phyloP scores from a whole-genome alignment of 495 filamentous ascomycete species.

The Evansstolkia leycettana region DNA sequence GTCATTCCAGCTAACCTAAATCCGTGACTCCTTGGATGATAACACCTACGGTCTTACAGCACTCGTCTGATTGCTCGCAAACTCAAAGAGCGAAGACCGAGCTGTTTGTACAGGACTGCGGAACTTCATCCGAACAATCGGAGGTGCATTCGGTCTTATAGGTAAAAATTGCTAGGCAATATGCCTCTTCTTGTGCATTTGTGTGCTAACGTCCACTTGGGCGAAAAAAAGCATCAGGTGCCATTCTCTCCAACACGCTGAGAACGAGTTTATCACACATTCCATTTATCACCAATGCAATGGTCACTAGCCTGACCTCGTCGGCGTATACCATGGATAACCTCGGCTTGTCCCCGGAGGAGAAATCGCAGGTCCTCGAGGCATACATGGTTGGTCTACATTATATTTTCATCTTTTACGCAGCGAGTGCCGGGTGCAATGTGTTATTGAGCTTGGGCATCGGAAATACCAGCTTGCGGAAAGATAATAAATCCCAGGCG shows the following conservation, averaged over 20 bases:
- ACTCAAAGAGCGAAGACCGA: conserved; percentile 4
- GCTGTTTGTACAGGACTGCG: conserved; percentile 3
- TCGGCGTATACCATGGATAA: background rate
- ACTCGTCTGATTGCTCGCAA: conserved; percentile 2
- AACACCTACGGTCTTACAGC: no score
- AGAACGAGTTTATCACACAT: background rate
- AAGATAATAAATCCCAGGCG: no score
- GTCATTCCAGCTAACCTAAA: no score
- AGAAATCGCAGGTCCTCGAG: background rate
- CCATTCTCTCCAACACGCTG: conserved; percentile 5
- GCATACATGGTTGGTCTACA: background rate
- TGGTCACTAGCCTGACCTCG: background rate
- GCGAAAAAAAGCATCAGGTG: conserved; percentile 6
- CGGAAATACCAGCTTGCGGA: no score
- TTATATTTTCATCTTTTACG: background rate
- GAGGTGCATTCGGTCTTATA: conserved; percentile 4
- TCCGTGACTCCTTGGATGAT: no score
- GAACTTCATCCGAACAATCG: conserved; percentile 5
- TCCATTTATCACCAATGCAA: no score
- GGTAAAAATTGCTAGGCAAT: background rate
- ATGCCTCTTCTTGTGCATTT: background rate
- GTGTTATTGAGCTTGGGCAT: no score
- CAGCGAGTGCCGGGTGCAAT: no score
- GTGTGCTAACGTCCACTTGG: background rate
- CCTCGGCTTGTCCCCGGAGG: background rate